phyloP scores from a whole-genome alignment of 257 asterid species.

The Nemophila menziesii region DNA sequence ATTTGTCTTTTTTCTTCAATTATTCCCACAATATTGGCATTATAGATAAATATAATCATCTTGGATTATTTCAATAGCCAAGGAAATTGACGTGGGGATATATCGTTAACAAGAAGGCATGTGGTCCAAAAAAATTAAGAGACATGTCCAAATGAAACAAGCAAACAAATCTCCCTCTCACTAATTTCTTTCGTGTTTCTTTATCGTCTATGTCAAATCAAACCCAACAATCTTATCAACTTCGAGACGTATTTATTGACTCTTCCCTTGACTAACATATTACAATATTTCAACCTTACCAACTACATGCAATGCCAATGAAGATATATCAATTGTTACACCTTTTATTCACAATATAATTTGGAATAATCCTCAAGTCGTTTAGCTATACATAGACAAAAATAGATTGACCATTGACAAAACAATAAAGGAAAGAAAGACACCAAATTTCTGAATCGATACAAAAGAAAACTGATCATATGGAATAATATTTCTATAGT shows the following conservation, averaged over 20 bases:
- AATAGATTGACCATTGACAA: slow-evolving; percentile 13
- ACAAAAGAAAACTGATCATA: slow-evolving; percentile 12
- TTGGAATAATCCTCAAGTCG: background rate
- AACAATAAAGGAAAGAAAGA: slow-evolving; percentile 6
- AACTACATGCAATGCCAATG: background rate
- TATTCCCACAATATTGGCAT: background rate
- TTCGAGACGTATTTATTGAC: slow-evolving; percentile 36
- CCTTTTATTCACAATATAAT: background rate
- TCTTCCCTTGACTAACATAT: slow-evolving; percentile 24
- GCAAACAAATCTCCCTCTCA: slow-evolving; percentile 11
- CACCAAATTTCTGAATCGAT: slow-evolving; percentile 26
- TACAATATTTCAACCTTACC: slow-evolving; percentile 6
- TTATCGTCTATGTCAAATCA: slow-evolving; percentile 12
- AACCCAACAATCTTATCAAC: slow-evolving; percentile 4
- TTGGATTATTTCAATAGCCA: slow-evolving; percentile 9
- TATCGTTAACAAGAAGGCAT: background rate
- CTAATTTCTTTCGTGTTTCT: background rate
- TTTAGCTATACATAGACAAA: slow-evolving; percentile 11
- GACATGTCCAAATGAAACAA: slow-evolving; percentile 14
- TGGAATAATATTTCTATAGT: slow-evolving; percentile 1
- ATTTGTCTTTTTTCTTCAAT: too few species aligned
- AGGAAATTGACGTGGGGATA: slow-evolving; percentile 7
- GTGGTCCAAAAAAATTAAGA: slow-evolving; percentile 8
- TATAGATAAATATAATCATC: background rate
- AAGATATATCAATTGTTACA: slow-evolving; percentile 4